These are phyloP conservation scores for Oryza meridionalis DNA, from an alignment of 176 grass and related monocot species.

Conservation along the genomic window DNA sequence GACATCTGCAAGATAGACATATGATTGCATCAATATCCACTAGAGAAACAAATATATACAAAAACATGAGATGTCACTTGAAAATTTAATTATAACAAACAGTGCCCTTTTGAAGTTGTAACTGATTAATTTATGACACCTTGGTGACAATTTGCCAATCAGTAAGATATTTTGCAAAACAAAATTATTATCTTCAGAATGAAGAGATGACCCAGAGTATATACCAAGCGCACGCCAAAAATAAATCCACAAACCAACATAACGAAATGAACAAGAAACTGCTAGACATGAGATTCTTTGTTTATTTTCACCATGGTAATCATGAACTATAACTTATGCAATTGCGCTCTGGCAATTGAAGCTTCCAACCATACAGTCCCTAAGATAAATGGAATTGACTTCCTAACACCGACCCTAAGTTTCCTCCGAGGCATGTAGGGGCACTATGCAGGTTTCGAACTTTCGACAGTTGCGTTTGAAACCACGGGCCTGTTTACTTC, in stretches of 20 bases:
- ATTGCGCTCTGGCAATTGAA: neutral
- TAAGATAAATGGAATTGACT: neutral
- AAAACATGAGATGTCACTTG: neutral
- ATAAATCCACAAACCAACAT: neutral
- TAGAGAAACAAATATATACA: neutral
- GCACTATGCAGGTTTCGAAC: neutral
- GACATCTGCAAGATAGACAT: constrained; percentile 63
- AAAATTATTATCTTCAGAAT: too few species aligned
- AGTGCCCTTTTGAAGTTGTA: neutral
- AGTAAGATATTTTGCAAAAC: neutral
- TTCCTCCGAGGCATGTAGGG: neutral
- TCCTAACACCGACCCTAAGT: neutral
- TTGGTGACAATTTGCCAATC: neutral
- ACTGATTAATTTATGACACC: neutral
- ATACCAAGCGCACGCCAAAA: neutral
- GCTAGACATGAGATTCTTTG: neutral
- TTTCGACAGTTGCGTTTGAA: neutral
- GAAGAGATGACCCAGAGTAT: neutral
- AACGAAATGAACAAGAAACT: neutral
- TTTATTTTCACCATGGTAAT: neutral
- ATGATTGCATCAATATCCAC: constrained; percentile 12
- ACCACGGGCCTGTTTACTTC: too few species aligned
- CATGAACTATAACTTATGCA: neutral
- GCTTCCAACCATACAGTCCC: too few species aligned
- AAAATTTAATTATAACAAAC: neutral